phyloP scores from a whole-genome alignment of 306 rosid genomes.

The Fragaria iinumae region DNA sequence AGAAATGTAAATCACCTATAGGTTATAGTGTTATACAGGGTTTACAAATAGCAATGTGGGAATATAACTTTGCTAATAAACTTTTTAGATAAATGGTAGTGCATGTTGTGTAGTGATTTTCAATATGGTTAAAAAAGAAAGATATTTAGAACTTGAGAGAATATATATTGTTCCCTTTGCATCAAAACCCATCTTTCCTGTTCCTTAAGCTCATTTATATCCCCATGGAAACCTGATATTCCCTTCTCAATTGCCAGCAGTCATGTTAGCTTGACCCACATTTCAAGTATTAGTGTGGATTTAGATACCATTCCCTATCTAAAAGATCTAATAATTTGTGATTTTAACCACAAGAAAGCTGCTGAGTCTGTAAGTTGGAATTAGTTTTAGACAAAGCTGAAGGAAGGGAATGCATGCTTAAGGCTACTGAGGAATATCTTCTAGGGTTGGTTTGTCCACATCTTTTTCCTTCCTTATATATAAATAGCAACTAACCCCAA shows the following conservation, averaged over 20 bases:
- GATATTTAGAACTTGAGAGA: conserved; percentile 40
- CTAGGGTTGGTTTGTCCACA: conserved; percentile 33
- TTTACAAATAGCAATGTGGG: conserved; percentile 24
- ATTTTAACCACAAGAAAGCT: conserved; percentile 24
- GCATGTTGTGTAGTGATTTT: conserved; percentile 38
- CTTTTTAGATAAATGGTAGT: conserved; percentile 32
- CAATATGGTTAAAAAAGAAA: conserved; percentile 32
- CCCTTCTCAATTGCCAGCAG: conserved; percentile 29
- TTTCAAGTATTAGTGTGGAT: conserved; percentile 32
- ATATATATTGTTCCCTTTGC: conserved; percentile 49
- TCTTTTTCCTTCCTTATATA: conserved; percentile 19
- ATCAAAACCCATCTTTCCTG: conserved; percentile 42
- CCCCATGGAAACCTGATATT: conserved; percentile 48
- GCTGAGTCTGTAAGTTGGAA: conserved; percentile 19
- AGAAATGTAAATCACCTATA: background rate
- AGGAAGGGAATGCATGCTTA: conserved; percentile 36
- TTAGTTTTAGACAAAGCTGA: conserved; percentile 25
- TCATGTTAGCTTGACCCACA: conserved; percentile 33
- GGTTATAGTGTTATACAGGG: background rate
- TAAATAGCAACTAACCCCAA: conserved; percentile 20
- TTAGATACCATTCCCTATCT: conserved; percentile 64
- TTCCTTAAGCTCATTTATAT: conserved; percentile 42
- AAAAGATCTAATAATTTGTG: conserved; percentile 40
- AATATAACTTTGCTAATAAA: conserved; percentile 41
- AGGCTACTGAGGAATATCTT: conserved; percentile 67